Base-by-base conservation (phyloP, 176 grass and related monocot genomes). In the Oryza brachyantha region DNA sequence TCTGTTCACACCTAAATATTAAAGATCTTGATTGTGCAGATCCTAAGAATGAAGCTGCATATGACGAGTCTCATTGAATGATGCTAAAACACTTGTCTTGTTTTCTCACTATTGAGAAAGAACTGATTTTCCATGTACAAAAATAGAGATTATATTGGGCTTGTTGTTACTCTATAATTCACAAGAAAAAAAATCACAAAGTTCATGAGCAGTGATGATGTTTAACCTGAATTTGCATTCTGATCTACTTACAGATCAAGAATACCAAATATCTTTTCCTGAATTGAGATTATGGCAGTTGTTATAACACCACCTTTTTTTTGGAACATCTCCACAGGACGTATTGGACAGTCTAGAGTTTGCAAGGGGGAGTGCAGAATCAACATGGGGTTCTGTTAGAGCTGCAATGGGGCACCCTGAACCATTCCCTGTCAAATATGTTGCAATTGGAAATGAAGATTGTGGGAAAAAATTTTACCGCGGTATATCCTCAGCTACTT, bases 381-480 rank as follows among this genome's bases (percentile, higher is more conserved):
- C 96, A 73, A 94, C 83, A 74, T 98, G 96, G 96, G 96, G 96
- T n/a, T 90, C 87, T 70, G 85, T 94, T 83, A 88, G 96, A 54
- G 96, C 96, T 77, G 40, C 73, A 73, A 90, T 98, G 96, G 96
- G 96, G 59, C 96, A 98, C 68, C 81, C 96, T 21, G 92, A 98
- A 54, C 92, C 92, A 57, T 98, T 98, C 81, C 87, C 83, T n/a
- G 83, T 98, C 61, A 92, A 94, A 55, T 94, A 94, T 59, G 88
- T 98, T 61, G 96, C 96, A 35, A 86, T 98, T 41, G 96, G 96
- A 43, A 98, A 98, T 76, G 96, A 98, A 90, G 92, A 98, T 43
- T 94, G 96, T 16, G 82, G 90, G 66, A 90, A 88, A 45, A 79
- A 79, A 41, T 89, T 90, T 83, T 97, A 97, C 74, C 75, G 28